These are phyloP conservation scores for Tremella fuciformis DNA, from an alignment of 768 basidiomycete genomes.

Conservation along the genomic window DNA sequence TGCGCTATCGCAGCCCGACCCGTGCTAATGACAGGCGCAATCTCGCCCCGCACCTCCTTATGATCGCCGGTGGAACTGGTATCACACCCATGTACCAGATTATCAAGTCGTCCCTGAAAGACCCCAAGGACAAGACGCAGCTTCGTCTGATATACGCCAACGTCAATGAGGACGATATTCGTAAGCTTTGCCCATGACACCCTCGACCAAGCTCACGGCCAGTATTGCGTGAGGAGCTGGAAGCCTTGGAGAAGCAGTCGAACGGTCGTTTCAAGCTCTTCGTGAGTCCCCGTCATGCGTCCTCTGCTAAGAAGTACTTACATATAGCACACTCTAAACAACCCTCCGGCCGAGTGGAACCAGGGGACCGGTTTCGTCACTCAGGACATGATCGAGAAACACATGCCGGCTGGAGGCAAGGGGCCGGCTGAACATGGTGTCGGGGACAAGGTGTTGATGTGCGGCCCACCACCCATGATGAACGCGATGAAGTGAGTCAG, in stretches of 20 bases:
- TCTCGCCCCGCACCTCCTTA: slow-evolving; percentile 75
- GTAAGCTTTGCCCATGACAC: slow-evolving; percentile 26
- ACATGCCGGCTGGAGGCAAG: slow-evolving; percentile 60
- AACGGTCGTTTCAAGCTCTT: slow-evolving; percentile 70
- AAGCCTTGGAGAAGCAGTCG: slow-evolving; percentile 67
- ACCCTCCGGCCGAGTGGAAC: slow-evolving; percentile 77
- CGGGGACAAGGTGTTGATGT: slow-evolving; percentile 50
- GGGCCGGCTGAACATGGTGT: slow-evolving; percentile 38
- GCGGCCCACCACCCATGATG: slow-evolving; percentile 70
- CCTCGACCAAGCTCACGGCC: slow-evolving; percentile 7
- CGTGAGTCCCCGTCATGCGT: slow-evolving; percentile 33
- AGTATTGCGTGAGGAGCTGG: slow-evolving; percentile 79
- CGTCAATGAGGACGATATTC: slow-evolving; percentile 86
- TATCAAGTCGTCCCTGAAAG: slow-evolving; percentile 86
- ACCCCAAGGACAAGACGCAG: slow-evolving; percentile 77
- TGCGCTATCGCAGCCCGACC: background rate
- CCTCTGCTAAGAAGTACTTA: slow-evolving; percentile 8
- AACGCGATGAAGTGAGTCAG: slow-evolving; percentile 69
- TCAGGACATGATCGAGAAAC: slow-evolving; percentile 81
- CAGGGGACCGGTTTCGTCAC: slow-evolving; percentile 90
- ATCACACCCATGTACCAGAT: slow-evolving; percentile 99
- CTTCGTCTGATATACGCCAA: slow-evolving; percentile 94
- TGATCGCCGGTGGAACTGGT: slow-evolving; percentile 98
- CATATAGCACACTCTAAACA: slow-evolving; percentile 79
- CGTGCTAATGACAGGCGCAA: slow-evolving; percentile 53